Evolutionary conservation across 805 yeast species (phyloP), one percentile per base, ranked within the genome.

Genomic region (Wickerhamiella occidentalis): DNA sequence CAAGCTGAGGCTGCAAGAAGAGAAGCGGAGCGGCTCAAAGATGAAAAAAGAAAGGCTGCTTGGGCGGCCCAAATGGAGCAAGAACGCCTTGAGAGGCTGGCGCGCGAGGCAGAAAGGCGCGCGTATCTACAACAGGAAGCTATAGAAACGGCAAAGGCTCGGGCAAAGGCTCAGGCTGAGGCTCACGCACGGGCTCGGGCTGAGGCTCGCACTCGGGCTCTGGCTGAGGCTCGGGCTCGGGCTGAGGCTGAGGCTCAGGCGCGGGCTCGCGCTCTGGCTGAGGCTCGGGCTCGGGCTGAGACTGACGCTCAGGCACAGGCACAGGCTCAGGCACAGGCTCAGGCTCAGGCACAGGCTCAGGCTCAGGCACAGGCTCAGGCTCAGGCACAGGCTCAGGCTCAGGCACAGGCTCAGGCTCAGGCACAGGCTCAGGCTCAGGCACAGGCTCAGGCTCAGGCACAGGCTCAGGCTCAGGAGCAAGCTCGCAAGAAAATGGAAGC

Each of bases 191-290:
- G 51, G 33, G 55, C 52, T 3, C 53, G 50, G 38, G 57, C 57
- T 11, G 56, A 48, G 22, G 55, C 59, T 19, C 58, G 50, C 42
- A 51, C 52, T 9, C 42, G 51, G 33, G 55, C 53, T 3, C 53
- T 50, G 45, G 57, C 56, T n/a, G 56, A 50, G 26, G 55, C 59
- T 17, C 57, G 48, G 35, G 53, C 54, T 15, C 55, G 46, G 21
- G 44, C 28, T 6, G 28, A 25, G 28, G 28, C 28, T 6, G 28
- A 25, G 9, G 28, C 28, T 6, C 28, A 25, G 28, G 28, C 28
- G n/a, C n/a, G n/a, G n/a, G n/a, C n/a, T n/a, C n/a, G n/a, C n/a
- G n/a, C n/a, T n/a, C n/a, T n/a, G n/a, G n/a, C n/a, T n/a, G n/a
- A n/a, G n/a, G n/a, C n/a, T n/a, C n/a, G n/a, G n/a, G n/a, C n/a